Evolutionary conservation across 208 protist species (phyloP).

Genomic region (Trypanosoma scelopori): DNA sequence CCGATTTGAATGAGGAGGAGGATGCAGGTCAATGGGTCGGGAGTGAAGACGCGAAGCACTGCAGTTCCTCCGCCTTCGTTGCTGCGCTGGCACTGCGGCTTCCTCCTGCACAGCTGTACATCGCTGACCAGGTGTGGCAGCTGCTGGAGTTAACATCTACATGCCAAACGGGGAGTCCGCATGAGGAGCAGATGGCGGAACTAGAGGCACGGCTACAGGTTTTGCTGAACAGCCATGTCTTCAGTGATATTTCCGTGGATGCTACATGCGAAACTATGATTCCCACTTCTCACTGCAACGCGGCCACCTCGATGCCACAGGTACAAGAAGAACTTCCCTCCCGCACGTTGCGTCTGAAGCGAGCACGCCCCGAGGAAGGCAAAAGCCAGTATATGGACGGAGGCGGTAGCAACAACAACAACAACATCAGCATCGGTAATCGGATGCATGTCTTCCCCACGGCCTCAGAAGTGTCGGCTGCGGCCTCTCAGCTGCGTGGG

Average conservation of each 20-base stretch:
- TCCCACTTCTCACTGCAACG: background rate
- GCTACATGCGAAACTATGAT: background rate
- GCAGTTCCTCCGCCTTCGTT: constrained; percentile 24
- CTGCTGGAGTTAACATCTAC: constrained; percentile 13
- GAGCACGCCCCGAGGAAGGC: constrained; percentile 1
- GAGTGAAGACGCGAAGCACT: background rate
- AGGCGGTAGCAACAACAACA: background rate
- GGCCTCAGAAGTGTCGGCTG: constrained; percentile 2
- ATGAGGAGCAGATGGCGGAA: constrained; percentile 3
- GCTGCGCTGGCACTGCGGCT: constrained; percentile 48
- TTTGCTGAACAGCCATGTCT: constrained; percentile 20
- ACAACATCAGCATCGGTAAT: background rate
- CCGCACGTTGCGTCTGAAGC: constrained; percentile 15
- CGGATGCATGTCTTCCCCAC: background rate
- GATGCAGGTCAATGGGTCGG: background rate
- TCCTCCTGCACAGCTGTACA: constrained; percentile 41
- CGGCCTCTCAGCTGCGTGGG: constrained; percentile 1
- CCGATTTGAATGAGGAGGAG: constrained; percentile 10
- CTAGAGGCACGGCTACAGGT: constrained; percentile 12
- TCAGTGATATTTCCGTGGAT: constrained; percentile 6
- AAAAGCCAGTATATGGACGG: background rate
- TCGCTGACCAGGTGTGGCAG: constrained; percentile 33
- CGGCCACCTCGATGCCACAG: background rate
- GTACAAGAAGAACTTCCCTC: constrained; percentile 1
- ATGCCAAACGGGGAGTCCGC: background rate